phyloP scores from a whole-genome alignment of 768 basidiomycete species.

The Russula foetens region DNA sequence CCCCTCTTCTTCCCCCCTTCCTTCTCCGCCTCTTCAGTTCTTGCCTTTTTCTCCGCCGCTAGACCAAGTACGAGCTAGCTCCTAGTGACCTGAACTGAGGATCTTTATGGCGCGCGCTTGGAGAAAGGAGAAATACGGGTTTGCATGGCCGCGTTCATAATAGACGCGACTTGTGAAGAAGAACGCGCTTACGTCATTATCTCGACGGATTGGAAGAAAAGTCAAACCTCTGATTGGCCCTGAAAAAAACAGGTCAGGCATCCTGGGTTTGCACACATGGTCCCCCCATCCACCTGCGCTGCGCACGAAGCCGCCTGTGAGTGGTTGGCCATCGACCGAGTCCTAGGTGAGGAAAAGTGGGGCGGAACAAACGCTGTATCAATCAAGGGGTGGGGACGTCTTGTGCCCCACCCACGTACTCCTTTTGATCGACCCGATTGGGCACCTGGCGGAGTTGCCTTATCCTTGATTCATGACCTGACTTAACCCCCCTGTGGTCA shows the following conservation, averaged over 20 bases:
- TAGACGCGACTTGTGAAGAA: too few species aligned
- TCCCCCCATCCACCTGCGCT: too few species aligned
- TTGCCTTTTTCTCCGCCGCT: background rate
- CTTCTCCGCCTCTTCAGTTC: background rate
- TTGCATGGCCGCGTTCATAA: too few species aligned
- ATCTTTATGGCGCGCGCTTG: background rate
- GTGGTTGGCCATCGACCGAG: background rate
- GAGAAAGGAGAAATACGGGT: background rate
- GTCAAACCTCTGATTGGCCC: background rate
- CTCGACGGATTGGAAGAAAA: too few species aligned
- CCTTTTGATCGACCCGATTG: background rate
- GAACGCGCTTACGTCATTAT: background rate
- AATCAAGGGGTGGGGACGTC: too few species aligned
- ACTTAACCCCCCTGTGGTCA: too few species aligned
- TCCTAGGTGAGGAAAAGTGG: background rate
- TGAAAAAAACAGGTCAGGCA: background rate
- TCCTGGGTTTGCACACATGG: background rate
- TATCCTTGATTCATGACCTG: too few species aligned
- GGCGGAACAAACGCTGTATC: background rate
- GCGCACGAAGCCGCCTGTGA: too few species aligned
- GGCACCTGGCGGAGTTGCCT: background rate
- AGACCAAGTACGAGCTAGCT: conserved; percentile 1
- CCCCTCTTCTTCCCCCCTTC: background rate
- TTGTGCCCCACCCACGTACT: too few species aligned
- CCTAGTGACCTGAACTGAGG: background rate